These are phyloP conservation scores for Atkinsonella texensis DNA, from an alignment of 2,329 filamentous ascomycete genomes.

Conservation along the genomic window DNA sequence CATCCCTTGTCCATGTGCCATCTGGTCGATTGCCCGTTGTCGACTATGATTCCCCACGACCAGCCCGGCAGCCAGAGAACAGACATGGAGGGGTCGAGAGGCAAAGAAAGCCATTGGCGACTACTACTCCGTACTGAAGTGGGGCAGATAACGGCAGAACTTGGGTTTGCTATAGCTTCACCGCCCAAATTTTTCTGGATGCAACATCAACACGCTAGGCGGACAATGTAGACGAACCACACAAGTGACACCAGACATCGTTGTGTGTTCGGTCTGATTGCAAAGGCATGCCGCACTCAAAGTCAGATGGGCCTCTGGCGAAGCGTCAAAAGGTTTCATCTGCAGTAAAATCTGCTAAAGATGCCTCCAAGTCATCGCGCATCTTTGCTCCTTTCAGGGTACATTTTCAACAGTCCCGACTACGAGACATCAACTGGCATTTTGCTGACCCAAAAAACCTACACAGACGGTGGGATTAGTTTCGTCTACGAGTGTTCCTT, in stretches of 20 bases:
- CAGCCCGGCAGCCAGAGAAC: no score
- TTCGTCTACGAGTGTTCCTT: slow-evolving; percentile 80
- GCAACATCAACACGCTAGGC: background rate
- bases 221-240: background rate
- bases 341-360: slow-evolving; percentile 22
- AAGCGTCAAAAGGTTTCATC: slow-evolving; percentile 65
- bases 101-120: background rate
- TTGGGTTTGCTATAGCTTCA: slow-evolving; percentile 6
- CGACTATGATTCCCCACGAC: background rate
- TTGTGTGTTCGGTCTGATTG: background rate
- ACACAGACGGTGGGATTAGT: slow-evolving; percentile 79
- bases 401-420: slow-evolving; percentile 24
- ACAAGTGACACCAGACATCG: background rate
- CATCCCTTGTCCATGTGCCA: no score
- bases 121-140: background rate
- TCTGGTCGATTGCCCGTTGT: no score
- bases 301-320: slow-evolving; percentile 47
- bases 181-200: slow-evolving; percentile 16
- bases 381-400: slow-evolving; percentile 93
- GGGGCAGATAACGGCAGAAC: slow-evolving; percentile 12
- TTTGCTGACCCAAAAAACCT: slow-evolving; percentile 5
- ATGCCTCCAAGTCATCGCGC: slow-evolving; percentile 46
- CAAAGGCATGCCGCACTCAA: slow-evolving; percentile 42
- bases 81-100: no score
- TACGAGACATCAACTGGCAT: background rate